Conservation (phyloP, 108 stramenopile genomes). For the Fragilaria radians region DNA sequence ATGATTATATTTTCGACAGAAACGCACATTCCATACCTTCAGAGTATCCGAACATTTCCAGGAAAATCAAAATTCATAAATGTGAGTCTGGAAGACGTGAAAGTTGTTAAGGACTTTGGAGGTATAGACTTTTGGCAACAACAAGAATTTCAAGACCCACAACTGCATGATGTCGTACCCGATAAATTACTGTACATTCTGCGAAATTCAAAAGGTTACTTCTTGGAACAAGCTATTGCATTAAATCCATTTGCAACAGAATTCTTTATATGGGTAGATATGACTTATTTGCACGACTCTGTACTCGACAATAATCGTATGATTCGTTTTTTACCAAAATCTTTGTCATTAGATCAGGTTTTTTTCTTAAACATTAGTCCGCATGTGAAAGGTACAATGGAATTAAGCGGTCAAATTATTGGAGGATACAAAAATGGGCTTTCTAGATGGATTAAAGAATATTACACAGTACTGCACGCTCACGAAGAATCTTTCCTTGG, state of each 20-base stretch:
- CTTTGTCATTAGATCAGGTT: background rate
- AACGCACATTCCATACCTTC: background rate
- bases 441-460: slow-evolving; percentile 1
- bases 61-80: background rate
- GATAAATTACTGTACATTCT: slow-evolving; percentile 2
- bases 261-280: slow-evolving; percentile 4
- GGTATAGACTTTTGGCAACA: slow-evolving; percentile 6
- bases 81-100: background rate
- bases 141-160: background rate
- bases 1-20: slow-evolving; percentile 1
- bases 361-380: background rate
- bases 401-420: background rate
- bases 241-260: background rate
- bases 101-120: background rate
- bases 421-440: slow-evolving; percentile 3
- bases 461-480: slow-evolving; percentile 1
- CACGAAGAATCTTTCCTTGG: background rate
- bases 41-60: background rate
- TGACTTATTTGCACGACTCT: background rate
- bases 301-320: background rate
- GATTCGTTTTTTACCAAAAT: background rate
- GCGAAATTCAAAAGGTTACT: background rate
- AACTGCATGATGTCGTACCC: background rate
- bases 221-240: background rate
- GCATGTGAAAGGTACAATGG: background rate